Conservation (phyloP, 768 basidiomycete genomes). For the Hebeloma cylindrosporum region DNA sequence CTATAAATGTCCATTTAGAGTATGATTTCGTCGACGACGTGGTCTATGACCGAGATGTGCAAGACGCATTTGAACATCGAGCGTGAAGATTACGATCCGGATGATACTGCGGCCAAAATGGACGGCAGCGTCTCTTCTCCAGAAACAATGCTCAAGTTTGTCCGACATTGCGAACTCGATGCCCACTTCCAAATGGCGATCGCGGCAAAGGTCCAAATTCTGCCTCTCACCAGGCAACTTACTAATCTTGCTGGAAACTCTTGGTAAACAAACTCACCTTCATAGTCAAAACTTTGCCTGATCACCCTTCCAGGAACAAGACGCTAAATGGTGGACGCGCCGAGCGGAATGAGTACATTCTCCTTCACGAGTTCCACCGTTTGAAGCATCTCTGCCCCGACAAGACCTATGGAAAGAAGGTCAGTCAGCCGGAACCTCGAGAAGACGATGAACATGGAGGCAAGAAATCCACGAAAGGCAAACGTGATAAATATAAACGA, state of each 20-base stretch:
- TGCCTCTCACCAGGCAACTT: conserved; percentile 89
- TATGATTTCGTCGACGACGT: conserved; percentile 97
- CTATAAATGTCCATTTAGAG: conserved; percentile 46
- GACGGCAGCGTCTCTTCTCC: conserved; percentile 80
- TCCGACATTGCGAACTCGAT: conserved; percentile 92
- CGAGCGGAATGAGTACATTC: conserved; percentile 98
- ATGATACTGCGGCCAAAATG: conserved; percentile 89
- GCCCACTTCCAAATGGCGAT: conserved; percentile 98
- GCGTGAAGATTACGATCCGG: conserved; percentile 93
- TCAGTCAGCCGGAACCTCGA: conserved; percentile 48
- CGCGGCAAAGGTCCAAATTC: conserved; percentile 87
- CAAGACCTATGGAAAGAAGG: conserved; percentile 84
- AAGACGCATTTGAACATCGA: conserved; percentile 81
- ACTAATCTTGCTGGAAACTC: conserved; percentile 96
- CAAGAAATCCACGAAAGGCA: conserved; percentile 61
- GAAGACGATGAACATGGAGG: conserved; percentile 56
- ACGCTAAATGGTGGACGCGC: conserved; percentile 97
- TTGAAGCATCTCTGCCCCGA: conserved; percentile 97
- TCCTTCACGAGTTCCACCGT: conserved; percentile 95
- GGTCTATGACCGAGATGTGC: conserved; percentile 98
- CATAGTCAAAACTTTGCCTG: neutral
- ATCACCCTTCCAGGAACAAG: conserved; percentile 70
- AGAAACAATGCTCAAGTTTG: conserved; percentile 79
- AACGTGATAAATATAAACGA: conserved; percentile 96
- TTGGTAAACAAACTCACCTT: conserved; percentile 55